phyloP scores from a whole-genome alignment of 106 monocot species.

The Xerophyta viscosa region DNA sequence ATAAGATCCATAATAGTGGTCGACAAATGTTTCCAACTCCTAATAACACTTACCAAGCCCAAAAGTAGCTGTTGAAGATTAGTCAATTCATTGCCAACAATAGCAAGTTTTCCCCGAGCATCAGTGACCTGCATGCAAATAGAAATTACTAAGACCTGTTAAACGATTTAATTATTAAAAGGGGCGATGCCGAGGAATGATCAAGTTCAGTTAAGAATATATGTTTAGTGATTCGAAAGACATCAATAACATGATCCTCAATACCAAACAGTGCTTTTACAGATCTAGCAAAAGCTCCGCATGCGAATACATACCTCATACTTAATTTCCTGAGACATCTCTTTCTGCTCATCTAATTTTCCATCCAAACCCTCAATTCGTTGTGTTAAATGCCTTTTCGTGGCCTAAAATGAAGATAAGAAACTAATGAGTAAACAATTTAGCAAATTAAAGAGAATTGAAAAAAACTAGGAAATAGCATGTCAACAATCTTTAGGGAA shows the following conservation, averaged over 20 bases:
- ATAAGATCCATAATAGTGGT: not conserved
- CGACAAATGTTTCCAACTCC: not conserved
- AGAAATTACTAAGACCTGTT: too few species aligned
- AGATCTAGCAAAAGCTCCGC: too few species aligned
- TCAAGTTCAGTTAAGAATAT: too few species aligned
- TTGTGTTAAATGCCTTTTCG: constrained; percentile 61
- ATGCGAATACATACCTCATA: constrained; percentile 30
- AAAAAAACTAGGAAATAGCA: too few species aligned
- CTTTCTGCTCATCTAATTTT: constrained; percentile 66
- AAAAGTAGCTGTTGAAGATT: constrained; percentile 31
- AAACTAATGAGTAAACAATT: too few species aligned
- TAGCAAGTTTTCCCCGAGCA: constrained; percentile 40
- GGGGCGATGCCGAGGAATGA: too few species aligned
- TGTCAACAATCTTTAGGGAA: too few species aligned
- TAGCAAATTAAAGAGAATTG: too few species aligned
- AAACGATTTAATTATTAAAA: too few species aligned
- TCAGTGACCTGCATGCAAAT: constrained; percentile 33
- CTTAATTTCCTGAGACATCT: constrained; percentile 43
- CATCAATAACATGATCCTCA: too few species aligned
- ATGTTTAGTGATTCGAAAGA: too few species aligned
- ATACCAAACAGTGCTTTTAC: too few species aligned
- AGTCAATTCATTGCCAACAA: constrained; percentile 41
- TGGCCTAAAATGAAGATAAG: constrained; percentile 18
- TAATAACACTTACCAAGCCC: constrained; percentile 47
- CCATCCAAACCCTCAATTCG: constrained; percentile 61